Conservation (phyloP, 2,329 filamentous ascomycete genomes). For the Monosporascus ibericus region DNA sequence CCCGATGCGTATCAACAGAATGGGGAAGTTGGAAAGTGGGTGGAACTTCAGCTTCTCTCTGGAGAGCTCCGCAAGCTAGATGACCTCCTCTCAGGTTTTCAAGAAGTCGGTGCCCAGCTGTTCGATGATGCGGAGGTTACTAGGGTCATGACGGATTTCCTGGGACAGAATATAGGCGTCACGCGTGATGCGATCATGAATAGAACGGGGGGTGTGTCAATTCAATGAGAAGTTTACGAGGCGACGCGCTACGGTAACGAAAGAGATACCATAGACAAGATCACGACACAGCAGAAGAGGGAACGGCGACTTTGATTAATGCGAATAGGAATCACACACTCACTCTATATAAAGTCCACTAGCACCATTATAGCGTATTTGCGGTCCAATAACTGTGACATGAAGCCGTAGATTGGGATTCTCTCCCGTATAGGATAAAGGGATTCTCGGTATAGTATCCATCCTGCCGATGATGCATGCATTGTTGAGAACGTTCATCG, state of each 20-base stretch:
- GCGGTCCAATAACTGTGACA: too few relatives aligned
- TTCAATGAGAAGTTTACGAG: slow-evolving; percentile 1
- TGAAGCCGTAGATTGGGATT: too few relatives aligned
- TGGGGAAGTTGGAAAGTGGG: slow-evolving; percentile 39
- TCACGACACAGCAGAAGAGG: background rate
- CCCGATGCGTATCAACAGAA: slow-evolving; percentile 39
- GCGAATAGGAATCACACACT: too few relatives aligned
- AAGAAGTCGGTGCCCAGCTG: slow-evolving; percentile 33
- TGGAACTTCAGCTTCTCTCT: slow-evolving; percentile 42
- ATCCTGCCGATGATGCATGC: too few relatives aligned
- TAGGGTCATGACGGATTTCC: slow-evolving; percentile 38
- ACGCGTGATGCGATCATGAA: slow-evolving; percentile 36
- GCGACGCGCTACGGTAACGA: background rate
- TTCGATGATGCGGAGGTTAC: slow-evolving; percentile 37
- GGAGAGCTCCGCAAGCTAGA: slow-evolving; percentile 43
- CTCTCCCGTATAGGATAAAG: too few relatives aligned
- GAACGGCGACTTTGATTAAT: too few relatives aligned
- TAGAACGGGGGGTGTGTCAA: slow-evolving; percentile 27
- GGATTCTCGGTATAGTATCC: too few relatives aligned
- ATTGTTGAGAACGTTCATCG: too few relatives aligned
- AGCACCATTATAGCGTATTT: too few relatives aligned
- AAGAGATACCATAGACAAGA: background rate
- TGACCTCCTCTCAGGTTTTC: slow-evolving; percentile 38
- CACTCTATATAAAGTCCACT: too few relatives aligned
- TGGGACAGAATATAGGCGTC: slow-evolving; percentile 36